A percentile compares a stretch with the other conserved stretches of the same genome.
phyloP scores from a whole-genome alignment of 164 flowering plant genomes.

The Annona squamosa region DNA sequence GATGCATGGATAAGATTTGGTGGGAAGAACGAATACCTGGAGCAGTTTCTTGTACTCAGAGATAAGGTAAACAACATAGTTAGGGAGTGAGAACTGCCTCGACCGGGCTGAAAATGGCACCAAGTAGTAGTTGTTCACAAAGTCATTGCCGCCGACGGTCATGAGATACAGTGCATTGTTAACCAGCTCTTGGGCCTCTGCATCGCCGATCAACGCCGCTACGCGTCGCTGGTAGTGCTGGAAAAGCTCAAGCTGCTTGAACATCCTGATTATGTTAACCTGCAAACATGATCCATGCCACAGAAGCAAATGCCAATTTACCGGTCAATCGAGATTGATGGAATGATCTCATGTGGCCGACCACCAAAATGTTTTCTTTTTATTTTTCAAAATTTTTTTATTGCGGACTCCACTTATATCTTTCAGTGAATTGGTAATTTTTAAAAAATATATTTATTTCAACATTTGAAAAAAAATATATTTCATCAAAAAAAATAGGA shows the following conservation, averaged over 20 bases:
- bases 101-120: constrained; percentile 41
- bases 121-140: constrained; percentile 66
- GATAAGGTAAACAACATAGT: constrained; percentile 34
- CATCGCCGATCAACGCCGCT: constrained; percentile 32
- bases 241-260: constrained; percentile 31
- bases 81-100: constrained; percentile 38
- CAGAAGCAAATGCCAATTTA: no score
- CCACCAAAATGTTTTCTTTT: no score
- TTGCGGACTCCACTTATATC: no score
- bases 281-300: constrained; percentile 15
- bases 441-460: neutral
- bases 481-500: no score
- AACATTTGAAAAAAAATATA: no score
- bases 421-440: no score
- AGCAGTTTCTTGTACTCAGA: constrained; percentile 46
- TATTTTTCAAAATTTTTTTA: no score
- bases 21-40: constrained; percentile 23
- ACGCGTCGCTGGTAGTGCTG: constrained; percentile 41
- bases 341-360: no score
- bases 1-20: no score
- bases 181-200: constrained; percentile 25
- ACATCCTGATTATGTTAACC: constrained; percentile 50
- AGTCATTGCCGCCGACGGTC: constrained; percentile 67
- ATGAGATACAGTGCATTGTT: constrained; percentile 42
- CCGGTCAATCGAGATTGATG: no score